Evolutionary conservation across 75 land plant species (phyloP), one percentile per base, ranked within the genome.

Genomic region (Pseudotsuga menziesii): DNA sequence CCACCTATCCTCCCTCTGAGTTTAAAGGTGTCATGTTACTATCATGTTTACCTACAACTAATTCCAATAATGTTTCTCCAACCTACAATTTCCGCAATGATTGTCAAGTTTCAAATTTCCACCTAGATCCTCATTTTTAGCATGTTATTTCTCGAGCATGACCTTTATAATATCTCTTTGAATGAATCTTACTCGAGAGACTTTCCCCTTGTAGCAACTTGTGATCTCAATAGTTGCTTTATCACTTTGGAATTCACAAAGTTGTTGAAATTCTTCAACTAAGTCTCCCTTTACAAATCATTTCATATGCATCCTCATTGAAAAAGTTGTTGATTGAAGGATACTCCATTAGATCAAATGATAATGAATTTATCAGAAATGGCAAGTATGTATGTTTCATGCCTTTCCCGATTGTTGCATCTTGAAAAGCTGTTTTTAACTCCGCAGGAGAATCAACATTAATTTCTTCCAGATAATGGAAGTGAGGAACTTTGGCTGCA

Each of bases 181-280:
- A 80, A 56, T 78, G 83, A 84, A 85, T 27, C 83, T 76, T 73
- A 92, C 72, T 56, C 85, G 80, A 16, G 84, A 76, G 59, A 97
- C 91, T 76, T 86, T 90, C 99, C 99, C 99, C 74, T 88, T 91
- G 85, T 89, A 97, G 4, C 95, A 93, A 79, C 99, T 97, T 3
- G 98, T 97, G 67, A 97, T 97, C 67, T 91, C 91, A 13, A 97
- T 92, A 3, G 95, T 91, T 35, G 99, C 99, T 85, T 97, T 97
- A 84, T 97, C 99, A 80, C 99, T 97, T 76, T 94, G 99, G 20
- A 97, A 98, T 83, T 89, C 95, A 85, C 99, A 97, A 29, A 97
- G 80, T 3, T 83, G 88, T 72, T 90, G 95, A 66, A 97, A 97
- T 74, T 97, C 99, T 62, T 97, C 99, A 78, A 97, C 91, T 70